phyloP scores from a whole-genome alignment of 1,139 yeast species.

The Spathaspora sp. region DNA sequence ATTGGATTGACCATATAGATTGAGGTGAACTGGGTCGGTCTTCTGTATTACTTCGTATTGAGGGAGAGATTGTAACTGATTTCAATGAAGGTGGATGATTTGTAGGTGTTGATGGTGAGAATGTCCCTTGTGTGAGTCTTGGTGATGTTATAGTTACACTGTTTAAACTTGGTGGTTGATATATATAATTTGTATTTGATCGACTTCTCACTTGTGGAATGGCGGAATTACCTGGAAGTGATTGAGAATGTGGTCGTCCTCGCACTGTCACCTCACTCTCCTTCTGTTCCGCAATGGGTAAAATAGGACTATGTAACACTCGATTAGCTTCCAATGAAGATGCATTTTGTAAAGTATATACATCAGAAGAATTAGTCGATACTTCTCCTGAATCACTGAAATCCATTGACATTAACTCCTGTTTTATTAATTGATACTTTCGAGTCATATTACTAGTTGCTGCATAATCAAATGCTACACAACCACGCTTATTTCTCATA shows the following conservation, averaged over 20 bases:
- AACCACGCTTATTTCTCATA: conserved; percentile 56
- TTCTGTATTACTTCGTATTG: conserved; percentile 19
- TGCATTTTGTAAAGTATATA: conserved; percentile 1
- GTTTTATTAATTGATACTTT: conserved; percentile 23
- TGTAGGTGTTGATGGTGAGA: conserved; percentile 5
- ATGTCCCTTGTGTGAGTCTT: background rate
- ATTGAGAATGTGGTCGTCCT: conserved; percentile 35
- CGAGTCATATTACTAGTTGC: conserved; percentile 45
- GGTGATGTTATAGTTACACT: conserved; percentile 15
- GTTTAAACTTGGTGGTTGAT: conserved; percentile 20
- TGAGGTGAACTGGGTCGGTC: conserved; percentile 20
- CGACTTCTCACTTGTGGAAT: conserved; percentile 18
- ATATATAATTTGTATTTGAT: conserved; percentile 24
- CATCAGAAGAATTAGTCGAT: conserved; percentile 11
- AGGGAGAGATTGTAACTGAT: conserved; percentile 42
- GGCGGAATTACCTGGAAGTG: conserved; percentile 24
- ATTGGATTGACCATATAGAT: conserved; percentile 18
- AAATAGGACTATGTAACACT: conserved; percentile 36
- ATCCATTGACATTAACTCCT: conserved; percentile 10
- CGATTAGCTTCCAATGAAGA: conserved; percentile 20
- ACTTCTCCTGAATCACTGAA: background rate
- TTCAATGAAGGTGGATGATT: conserved; percentile 32
- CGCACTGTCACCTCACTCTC: conserved; percentile 3
- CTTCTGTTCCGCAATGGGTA: conserved; percentile 25
- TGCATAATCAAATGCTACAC: conserved; percentile 67